Evolutionary conservation across 2,329 filamentous ascomycete species (phyloP), one percentile per base, ranked within the genome.

Genomic region (Fusarium torulosum): DNA sequence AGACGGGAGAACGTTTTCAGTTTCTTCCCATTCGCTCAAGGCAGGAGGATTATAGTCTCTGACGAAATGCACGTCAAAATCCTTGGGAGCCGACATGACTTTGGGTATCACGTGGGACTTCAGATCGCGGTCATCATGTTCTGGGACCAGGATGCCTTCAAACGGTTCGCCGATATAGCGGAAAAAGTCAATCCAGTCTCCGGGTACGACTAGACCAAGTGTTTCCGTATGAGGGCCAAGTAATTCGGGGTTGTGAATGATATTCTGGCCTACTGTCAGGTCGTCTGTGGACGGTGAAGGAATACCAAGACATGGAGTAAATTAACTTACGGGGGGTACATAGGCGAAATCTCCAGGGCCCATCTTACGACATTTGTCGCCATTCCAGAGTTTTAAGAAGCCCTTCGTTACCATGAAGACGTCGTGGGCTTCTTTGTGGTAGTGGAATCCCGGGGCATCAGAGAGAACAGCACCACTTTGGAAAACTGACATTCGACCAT

Each of bases 181-280:
- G 77, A 88, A 88, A 77, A 88, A 88, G 67, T 88, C 85, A 27
- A 86, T 78, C 86, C 86, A 88, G 70, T 86, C 85, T 7, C 85
- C 86, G 0, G 86, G 86, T 0, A 84, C 83, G 27, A 88, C 83
- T 5, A 88, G 74, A 15, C 85, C 85, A 2, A 85, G 75, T 20
- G 81, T 81, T 63, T 88, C 86, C 3, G 84, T 85, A 63, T 87
- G 83, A 0, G 83, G 79, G 2, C 84, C 84, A 2, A 85, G 76
- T 25, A 86, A 77, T 55, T 87, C 82, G 6, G 85, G 85, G 66
- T 86, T 86, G 70, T 88, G 86, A 44, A 88, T 78, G 10, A 83
- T 77, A 63, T 76, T 81, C 82, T 85, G 37, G 9, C 9, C 1
- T 1, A 1, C 29, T 11, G 8, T 68, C 38, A 63, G 56, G 5